phyloP scores from a whole-genome alignment of 495 filamentous ascomycete species.

The Parathielavia appendiculata region DNA sequence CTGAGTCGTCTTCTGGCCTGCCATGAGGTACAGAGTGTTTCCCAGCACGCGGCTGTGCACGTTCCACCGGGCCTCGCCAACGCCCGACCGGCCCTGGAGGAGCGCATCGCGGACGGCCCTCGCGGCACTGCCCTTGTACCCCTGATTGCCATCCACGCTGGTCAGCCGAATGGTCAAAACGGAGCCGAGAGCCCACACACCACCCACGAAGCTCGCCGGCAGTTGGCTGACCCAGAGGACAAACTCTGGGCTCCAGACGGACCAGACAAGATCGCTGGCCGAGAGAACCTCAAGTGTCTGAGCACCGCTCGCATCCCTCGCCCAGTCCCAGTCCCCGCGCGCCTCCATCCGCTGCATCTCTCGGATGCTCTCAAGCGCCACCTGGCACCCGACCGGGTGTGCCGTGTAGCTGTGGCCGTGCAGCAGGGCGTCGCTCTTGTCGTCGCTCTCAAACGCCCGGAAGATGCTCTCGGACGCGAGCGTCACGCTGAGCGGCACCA shows the following conservation, averaged over 20 bases:
- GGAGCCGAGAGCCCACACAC: conserved; percentile 63
- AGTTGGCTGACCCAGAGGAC: conserved; percentile 41
- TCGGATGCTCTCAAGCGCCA: conserved; percentile 56
- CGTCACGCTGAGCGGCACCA: conserved; percentile 68
- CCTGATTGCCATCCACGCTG: conserved; percentile 35
- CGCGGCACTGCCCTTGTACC: conserved; percentile 65
- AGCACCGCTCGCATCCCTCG: conserved; percentile 19
- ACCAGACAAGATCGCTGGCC: conserved; percentile 49
- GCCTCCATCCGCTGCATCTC: conserved; percentile 53
- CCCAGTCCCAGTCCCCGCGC: conserved; percentile 47
- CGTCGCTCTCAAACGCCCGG: conserved; percentile 56
- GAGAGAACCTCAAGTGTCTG: neutral
- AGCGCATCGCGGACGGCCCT: conserved; percentile 54
- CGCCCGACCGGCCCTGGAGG: conserved; percentile 27
- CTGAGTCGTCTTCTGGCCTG: conserved; percentile 54
- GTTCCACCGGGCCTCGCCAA: conserved; percentile 38
- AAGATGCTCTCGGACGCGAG: conserved; percentile 67
- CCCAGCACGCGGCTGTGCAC: conserved; percentile 71
- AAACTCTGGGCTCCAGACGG: conserved; percentile 58
- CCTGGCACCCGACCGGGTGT: conserved; percentile 68
- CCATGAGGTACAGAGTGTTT: conserved; percentile 75
- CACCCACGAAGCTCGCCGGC: conserved; percentile 49
- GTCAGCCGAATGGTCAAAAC: conserved; percentile 63
- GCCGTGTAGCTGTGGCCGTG: conserved; percentile 82
- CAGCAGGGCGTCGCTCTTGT: conserved; percentile 67